A percentile compares a stretch with the other conserved stretches of the same genome.
Conservation (phyloP, 1,284 basidiomycete species). For the Amylostereum areolatum region DNA sequence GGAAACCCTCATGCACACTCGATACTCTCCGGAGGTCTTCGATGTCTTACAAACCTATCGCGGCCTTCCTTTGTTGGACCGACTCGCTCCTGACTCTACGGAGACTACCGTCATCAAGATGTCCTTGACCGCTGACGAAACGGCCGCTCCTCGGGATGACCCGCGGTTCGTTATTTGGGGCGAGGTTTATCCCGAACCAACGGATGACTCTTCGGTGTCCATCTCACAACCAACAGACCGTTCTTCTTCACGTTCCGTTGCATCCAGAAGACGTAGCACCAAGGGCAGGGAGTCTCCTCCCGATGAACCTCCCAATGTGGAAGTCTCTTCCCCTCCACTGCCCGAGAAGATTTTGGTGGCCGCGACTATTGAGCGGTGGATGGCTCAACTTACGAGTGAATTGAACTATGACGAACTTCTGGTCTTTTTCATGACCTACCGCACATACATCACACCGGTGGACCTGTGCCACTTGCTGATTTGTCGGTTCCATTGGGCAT, state of each 20-base stretch:
- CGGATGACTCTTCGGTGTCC: slow-evolving; percentile 31
- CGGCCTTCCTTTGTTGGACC: slow-evolving; percentile 65
- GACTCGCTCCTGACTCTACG: slow-evolving; percentile 33
- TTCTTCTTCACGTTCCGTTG: slow-evolving; percentile 33
- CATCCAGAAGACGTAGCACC: slow-evolving; percentile 28
- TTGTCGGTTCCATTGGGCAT: slow-evolving; percentile 82
- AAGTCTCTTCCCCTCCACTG: slow-evolving; percentile 14
- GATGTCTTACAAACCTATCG: slow-evolving; percentile 78
- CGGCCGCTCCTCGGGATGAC: slow-evolving; percentile 70
- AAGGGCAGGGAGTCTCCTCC: slow-evolving; percentile 16
- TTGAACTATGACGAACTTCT: slow-evolving; percentile 79
- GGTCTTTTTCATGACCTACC: slow-evolving; percentile 84
- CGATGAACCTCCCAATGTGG: slow-evolving; percentile 27
- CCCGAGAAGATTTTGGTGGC: slow-evolving; percentile 60
- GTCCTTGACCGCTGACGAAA: slow-evolving; percentile 56
- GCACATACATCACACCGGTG: slow-evolving; percentile 70
- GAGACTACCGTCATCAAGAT: slow-evolving; percentile 62
- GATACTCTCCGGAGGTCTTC: slow-evolving; percentile 68
- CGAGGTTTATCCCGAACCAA: slow-evolving; percentile 33
- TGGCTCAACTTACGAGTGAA: slow-evolving; percentile 81
- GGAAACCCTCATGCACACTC: slow-evolving; percentile 49
- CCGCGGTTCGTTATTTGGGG: slow-evolving; percentile 88
- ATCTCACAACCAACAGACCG: slow-evolving; percentile 40
- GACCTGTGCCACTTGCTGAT: slow-evolving; percentile 77
- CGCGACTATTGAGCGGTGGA: slow-evolving; percentile 86